phyloP scores from a whole-genome alignment of 108 stramenopile species.

The Mediolabrus comicus region DNA sequence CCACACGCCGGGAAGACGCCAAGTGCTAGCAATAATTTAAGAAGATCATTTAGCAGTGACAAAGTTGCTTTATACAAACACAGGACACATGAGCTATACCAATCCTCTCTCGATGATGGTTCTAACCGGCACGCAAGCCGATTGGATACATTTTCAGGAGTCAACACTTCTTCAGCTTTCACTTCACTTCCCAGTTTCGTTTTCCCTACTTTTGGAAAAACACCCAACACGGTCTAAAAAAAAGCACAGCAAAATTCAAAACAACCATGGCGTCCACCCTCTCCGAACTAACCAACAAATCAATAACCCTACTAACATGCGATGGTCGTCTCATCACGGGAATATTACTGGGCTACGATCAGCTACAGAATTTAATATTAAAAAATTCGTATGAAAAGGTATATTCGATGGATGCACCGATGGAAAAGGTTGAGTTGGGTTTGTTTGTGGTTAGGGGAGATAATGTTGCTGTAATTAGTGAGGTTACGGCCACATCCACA shows the following conservation, averaged over 20 bases:
- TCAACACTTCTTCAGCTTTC: no score
- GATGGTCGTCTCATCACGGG: constrained; percentile 83
- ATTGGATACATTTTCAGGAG: no score
- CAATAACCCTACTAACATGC: constrained; percentile 70
- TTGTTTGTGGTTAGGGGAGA: constrained; percentile 82
- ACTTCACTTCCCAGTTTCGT: no score
- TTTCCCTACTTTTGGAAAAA: no score
- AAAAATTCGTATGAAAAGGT: constrained; percentile 69
- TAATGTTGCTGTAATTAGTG: constrained; percentile 63
- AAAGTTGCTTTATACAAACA: no score
- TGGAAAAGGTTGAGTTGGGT: constrained; percentile 77
- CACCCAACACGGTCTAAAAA: no score
- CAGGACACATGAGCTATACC: no score
- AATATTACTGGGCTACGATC: constrained; percentile 72
- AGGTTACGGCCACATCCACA: background rate
- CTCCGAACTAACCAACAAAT: constrained; percentile 70
- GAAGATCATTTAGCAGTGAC: no score
- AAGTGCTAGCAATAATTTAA: background rate
- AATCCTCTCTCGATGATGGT: no score
- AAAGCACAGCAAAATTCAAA: background rate
- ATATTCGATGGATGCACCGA: constrained; percentile 53
- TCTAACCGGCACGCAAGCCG: no score
- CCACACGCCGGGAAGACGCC: background rate
- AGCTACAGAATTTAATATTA: constrained; percentile 84
- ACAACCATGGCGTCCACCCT: constrained; percentile 71